Percentiles rank a stretch among this genome's conserved stretches.
phyloP scores from a whole-genome alignment of 2,329 filamentous ascomycete species.

The Alternaria consortialis region DNA sequence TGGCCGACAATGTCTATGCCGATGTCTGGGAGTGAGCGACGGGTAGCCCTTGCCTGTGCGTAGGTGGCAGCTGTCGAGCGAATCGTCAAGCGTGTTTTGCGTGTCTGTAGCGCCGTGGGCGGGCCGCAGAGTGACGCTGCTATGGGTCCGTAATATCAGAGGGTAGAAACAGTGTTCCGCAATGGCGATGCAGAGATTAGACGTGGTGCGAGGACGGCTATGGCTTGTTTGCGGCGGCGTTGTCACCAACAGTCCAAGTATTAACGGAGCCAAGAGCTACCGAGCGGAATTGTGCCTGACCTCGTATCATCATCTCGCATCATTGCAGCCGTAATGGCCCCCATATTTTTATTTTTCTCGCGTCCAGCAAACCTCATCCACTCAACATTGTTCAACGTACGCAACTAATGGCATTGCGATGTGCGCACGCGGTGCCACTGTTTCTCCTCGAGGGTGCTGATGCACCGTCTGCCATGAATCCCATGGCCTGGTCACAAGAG shows the following conservation, averaged over 20 bases:
- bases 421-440: background rate
- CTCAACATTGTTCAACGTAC: background rate
- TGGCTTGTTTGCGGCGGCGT: constrained; percentile 5
- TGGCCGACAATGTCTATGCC: constrained; percentile 12
- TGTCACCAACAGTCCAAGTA: constrained; percentile 1
- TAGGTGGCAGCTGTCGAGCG: constrained; percentile 21
- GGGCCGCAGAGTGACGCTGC: constrained; percentile 20
- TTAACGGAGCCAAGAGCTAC: constrained; percentile 9
- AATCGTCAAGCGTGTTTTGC: constrained; percentile 24
- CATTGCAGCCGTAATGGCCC: background rate
- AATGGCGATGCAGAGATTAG: constrained; percentile 3
- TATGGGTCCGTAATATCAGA: background rate
- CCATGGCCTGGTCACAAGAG: background rate
- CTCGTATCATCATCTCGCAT: background rate
- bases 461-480: background rate
- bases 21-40: constrained; percentile 15
- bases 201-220: constrained; percentile 7
- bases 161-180: background rate
- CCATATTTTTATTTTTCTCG: background rate
- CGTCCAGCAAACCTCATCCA: background rate
- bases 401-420: background rate
- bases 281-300: constrained; percentile 6
- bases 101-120: constrained; percentile 23
- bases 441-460: background rate
- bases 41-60: constrained; percentile 21